Evolutionary conservation across 1,139 yeast genomes (phyloP), one percentile per base, ranked within the genome.

Genomic region (Sugiyamaella grinbergsii): DNA sequence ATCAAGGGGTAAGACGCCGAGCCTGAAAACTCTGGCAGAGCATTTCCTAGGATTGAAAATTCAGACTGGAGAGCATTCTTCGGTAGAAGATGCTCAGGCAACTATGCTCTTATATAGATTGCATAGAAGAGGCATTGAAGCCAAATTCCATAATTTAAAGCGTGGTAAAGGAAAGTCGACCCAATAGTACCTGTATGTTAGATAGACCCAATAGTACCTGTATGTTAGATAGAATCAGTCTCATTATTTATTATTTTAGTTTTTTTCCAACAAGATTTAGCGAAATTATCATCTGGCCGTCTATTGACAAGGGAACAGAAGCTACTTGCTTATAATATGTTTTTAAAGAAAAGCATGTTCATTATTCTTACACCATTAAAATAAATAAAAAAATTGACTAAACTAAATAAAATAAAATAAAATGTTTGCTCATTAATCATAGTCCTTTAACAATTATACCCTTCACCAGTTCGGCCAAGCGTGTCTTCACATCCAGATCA

Each of bases 1-100:
- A 20, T 73, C 88, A 1, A 77, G 73, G 50, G 94, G 94, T 2
- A 80, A 78, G 58, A 77, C 85, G 0, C 96, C 96, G 1, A 75
- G 86, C 36, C 73, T 91, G 62, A 87, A 85, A 65, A 82, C 78
- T 57, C 71, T 91, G 26, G 71, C 86, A 0, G 71, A 73, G 51
- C 82, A 79, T 59, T 73, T 84, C 34, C 69, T 88, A 43, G 74
- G 78, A 1, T 54, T 79, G 2, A 82, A 79, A 8, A 88, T 91
- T 55, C 98, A 91, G 67, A 71, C 71, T 0, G 89, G 84, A 0
- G 77, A 81, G 54, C 98, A 91, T 70, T 84, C 94, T 6, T 87
- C 96, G 0, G 87, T 91, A 0, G 96, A 88, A 64, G 97, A 90
- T 71, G 96, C 97, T 0, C 78, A 81, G 59, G 93, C 93, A 1